phyloP scores from a whole-genome alignment of 2,329 filamentous ascomycete genomes.

The Colletotrichum somersetense region DNA sequence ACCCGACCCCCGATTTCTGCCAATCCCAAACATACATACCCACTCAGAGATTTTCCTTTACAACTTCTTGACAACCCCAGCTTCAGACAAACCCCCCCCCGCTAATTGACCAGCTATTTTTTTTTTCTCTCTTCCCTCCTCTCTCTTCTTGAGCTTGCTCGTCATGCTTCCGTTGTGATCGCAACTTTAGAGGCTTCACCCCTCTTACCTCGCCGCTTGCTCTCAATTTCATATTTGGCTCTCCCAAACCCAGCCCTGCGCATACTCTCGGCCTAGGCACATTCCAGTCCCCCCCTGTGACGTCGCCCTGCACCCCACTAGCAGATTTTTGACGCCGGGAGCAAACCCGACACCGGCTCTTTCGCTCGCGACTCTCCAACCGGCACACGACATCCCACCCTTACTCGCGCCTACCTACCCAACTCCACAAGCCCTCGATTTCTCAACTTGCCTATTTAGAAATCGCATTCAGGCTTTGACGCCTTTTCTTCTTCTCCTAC shows the following conservation, averaged over 20 bases:
- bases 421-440: not conserved
- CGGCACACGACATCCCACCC: slow-evolving; percentile 28
- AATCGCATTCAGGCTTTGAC: not conserved
- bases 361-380: slow-evolving; percentile 37
- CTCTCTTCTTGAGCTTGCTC: slow-evolving; percentile 32
- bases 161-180: slow-evolving; percentile 40
- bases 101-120: slow-evolving; percentile 23
- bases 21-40: slow-evolving; percentile 42
- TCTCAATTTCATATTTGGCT: slow-evolving; percentile 16
- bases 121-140: slow-evolving; percentile 9
- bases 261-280: slow-evolving; percentile 38
- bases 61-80: slow-evolving; percentile 42
- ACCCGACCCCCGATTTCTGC: slow-evolving; percentile 39
- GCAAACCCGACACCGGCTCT: slow-evolving; percentile 42
- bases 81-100: slow-evolving; percentile 32
- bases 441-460: slow-evolving; percentile 11
- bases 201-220: slow-evolving; percentile 26
- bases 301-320: slow-evolving; percentile 41
- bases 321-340: slow-evolving; percentile 41
- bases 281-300: slow-evolving; percentile 34
- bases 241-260: slow-evolving; percentile 15
- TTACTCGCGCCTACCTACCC: not conserved
- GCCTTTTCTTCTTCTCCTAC: not conserved
- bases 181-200: slow-evolving; percentile 35
- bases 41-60: slow-evolving; percentile 42